Evolutionary conservation across 306 rosid species (phyloP).

Genomic region (Abrus precatorius): DNA sequence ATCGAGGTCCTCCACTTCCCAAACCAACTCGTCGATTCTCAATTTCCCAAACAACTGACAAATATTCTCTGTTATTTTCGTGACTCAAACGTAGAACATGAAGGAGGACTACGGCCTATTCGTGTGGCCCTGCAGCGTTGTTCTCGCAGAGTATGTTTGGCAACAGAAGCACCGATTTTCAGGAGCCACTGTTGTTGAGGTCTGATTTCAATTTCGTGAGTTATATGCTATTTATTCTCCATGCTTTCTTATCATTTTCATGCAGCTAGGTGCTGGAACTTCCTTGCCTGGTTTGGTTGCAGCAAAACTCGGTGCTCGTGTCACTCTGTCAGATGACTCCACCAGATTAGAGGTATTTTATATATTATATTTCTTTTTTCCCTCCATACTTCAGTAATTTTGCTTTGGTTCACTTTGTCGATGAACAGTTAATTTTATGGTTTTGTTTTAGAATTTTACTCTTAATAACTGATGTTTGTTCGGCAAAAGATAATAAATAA

Average conservation of each 20-base stretch:
- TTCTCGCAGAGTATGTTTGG: slow-evolving; percentile 88
- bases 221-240: neutral
- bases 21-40: neutral
- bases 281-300: slow-evolving; percentile 90
- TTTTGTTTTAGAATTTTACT: no score
- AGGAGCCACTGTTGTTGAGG: slow-evolving; percentile 78
- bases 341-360: slow-evolving; percentile 62
- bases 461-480: no score
- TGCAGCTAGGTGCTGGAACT: slow-evolving; percentile 90
- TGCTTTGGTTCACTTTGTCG: no score
- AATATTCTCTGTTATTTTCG: neutral
- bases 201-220: slow-evolving; percentile 16
- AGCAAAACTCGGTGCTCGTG: slow-evolving; percentile 73
- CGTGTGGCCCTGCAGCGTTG: slow-evolving; percentile 88
- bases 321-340: slow-evolving; percentile 77
- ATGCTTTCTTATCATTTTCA: neutral
- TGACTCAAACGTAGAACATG: slow-evolving; percentile 63
- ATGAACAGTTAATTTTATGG: no score
- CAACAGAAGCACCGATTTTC: slow-evolving; percentile 74
- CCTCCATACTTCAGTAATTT: no score
- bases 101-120: slow-evolving; percentile 86
- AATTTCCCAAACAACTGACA: slow-evolving; percentile 26
- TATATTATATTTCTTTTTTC: no score
- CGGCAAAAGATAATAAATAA: no score
- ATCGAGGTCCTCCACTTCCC: slow-evolving; percentile 63